These are phyloP conservation scores for Tolypocladium guangdongense DNA, from an alignment of 2,329 filamentous ascomycete genomes.

Conservation along the genomic window DNA sequence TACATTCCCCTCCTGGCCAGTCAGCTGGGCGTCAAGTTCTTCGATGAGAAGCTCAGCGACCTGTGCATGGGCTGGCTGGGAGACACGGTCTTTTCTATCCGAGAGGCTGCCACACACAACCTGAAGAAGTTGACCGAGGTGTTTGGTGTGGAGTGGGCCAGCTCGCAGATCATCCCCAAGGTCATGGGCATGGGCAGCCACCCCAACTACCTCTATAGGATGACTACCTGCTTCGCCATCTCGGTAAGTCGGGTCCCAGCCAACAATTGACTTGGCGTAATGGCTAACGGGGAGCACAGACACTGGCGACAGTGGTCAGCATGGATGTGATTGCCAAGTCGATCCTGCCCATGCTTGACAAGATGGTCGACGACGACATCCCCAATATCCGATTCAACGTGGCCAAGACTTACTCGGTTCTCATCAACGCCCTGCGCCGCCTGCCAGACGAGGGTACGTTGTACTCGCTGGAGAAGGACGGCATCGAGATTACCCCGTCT, in stretches of 20 bases:
- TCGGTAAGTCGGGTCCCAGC: slow-evolving; percentile 53
- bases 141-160: slow-evolving; percentile 96
- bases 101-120: slow-evolving; percentile 94
- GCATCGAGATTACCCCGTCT: slow-evolving; percentile 50
- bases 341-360: slow-evolving; percentile 91
- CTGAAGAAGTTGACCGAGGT: slow-evolving; percentile 98
- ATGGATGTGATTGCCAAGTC: slow-evolving; percentile 87
- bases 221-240: slow-evolving; percentile 99
- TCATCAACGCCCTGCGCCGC: slow-evolving; percentile 85
- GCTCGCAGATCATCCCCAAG: slow-evolving; percentile 93
- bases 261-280: neutral
- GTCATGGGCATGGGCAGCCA: slow-evolving; percentile 98
- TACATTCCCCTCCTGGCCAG: slow-evolving; percentile 95
- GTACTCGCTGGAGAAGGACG: slow-evolving; percentile 72
- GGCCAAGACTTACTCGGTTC: slow-evolving; percentile 86
- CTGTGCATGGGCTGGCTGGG: slow-evolving; percentile 98
- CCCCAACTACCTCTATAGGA: slow-evolving; percentile 97
- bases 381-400: slow-evolving; percentile 99
- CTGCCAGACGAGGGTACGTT: slow-evolving; percentile 83
- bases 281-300: slow-evolving; percentile 40
- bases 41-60: slow-evolving; percentile 90
- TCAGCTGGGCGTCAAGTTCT: slow-evolving; percentile 93
- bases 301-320: slow-evolving; percentile 83
- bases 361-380: slow-evolving; percentile 87
- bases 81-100: slow-evolving; percentile 96